These are phyloP conservation scores for Diaporthe helianthi DNA, from an alignment of 2,329 filamentous ascomycete species.

Conservation along the genomic window DNA sequence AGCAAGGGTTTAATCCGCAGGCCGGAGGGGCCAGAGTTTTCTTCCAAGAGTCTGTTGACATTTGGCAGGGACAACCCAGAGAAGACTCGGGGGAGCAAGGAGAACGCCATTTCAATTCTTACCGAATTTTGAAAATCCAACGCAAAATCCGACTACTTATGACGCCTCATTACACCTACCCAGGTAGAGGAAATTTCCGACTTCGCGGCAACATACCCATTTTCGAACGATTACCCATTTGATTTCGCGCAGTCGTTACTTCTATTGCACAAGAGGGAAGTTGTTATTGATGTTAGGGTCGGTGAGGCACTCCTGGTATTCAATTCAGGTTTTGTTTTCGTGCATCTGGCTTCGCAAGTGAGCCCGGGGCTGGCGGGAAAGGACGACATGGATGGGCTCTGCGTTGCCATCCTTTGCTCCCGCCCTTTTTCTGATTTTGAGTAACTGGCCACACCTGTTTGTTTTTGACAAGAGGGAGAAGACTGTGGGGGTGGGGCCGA, in stretches of 20 bases:
- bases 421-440: conserved; percentile 19
- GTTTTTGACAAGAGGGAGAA: conserved; percentile 18
- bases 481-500: background rate
- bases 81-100: background rate
- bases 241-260: conserved; percentile 23
- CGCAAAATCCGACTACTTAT: conserved; percentile 22
- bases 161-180: background rate
- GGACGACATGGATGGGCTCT: conserved; percentile 1
- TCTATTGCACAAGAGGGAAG: conserved; percentile 14
- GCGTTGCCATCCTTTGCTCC: background rate
- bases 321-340: conserved; percentile 10
- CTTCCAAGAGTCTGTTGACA: background rate
- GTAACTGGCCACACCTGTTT: conserved; percentile 14
- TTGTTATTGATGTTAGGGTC: background rate
- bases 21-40: background rate
- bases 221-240: conserved; percentile 34
- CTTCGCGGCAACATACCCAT: conserved; percentile 29
- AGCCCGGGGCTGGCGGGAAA: conserved; percentile 15
- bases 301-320: conserved; percentile 14
- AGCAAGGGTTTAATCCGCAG: background rate
- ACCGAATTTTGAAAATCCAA: conserved; percentile 9
- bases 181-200: conserved; percentile 12
- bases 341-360: background rate
- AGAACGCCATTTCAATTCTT: conserved; percentile 9
- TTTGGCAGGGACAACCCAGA: background rate